Conservation (phyloP, 2,329 filamentous ascomycete species). For the Scolecobasidium constrictum region DNA sequence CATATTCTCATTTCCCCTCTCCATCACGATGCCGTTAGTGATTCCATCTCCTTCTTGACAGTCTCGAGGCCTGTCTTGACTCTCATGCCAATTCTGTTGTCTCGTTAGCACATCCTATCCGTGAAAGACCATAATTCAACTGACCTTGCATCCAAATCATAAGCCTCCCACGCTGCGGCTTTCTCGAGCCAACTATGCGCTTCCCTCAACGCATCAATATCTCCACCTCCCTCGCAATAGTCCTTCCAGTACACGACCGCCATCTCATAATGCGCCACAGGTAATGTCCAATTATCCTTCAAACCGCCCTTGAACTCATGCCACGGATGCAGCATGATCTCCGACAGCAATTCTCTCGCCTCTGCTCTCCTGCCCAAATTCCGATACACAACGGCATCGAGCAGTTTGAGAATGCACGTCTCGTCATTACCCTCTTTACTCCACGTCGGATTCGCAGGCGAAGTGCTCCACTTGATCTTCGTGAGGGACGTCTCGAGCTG, state of each 20-base stretch:
- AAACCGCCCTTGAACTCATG: constrained; percentile 45
- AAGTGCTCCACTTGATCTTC: constrained; percentile 58
- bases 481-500: constrained; percentile 54
- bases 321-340: constrained; percentile 51
- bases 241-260: constrained; percentile 73
- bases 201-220: constrained; percentile 37
- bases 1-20: too few species aligned
- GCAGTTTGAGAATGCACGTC: constrained; percentile 53
- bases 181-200: constrained; percentile 56
- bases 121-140: constrained; percentile 11
- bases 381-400: constrained; percentile 55
- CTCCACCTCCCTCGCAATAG: constrained; percentile 28
- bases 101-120: background rate
- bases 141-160: constrained; percentile 58
- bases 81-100: constrained; percentile 8
- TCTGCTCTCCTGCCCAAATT: constrained; percentile 52
- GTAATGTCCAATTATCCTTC: constrained; percentile 60
- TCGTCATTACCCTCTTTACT: constrained; percentile 45
- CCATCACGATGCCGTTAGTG: background rate
- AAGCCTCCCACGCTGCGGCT: constrained; percentile 59
- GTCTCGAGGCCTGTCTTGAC: constrained; percentile 10
- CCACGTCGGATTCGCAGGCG: constrained; percentile 46
- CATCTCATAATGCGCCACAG: constrained; percentile 77
- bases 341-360: constrained; percentile 52
- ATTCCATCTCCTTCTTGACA: constrained; percentile 8